Percentiles rank a stretch among this genome's conserved stretches.
Conservation (phyloP, 129 eudicot species). For the Flaveria ramosissima region DNA sequence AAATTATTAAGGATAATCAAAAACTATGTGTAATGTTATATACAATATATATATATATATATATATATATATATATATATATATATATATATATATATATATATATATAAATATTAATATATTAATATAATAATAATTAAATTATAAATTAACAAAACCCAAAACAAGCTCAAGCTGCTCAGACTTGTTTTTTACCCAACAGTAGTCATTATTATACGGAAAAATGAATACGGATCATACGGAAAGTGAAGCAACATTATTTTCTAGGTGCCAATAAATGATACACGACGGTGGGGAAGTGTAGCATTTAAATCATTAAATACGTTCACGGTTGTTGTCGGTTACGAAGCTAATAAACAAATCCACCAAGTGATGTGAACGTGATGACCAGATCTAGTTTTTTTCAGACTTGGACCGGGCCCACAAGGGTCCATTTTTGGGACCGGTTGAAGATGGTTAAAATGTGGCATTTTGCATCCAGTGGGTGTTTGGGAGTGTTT, state of each 20-base stretch:
- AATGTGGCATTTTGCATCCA: slow-evolving; percentile 39
- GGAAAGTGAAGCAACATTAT: slow-evolving; percentile 36
- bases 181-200: slow-evolving; percentile 5
- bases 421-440: slow-evolving; percentile 29
- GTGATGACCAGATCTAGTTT: slow-evolving; percentile 27
- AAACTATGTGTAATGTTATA: no score
- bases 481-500: no score
- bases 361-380: background rate
- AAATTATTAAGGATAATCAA: no score
- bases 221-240: slow-evolving; percentile 63
- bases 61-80: no score
- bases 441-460: slow-evolving; percentile 27
- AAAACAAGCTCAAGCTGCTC: no score
- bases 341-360: slow-evolving; percentile 18
- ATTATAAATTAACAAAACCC: no score
- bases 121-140: no score
- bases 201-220: slow-evolving; percentile 20
- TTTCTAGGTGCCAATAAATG: slow-evolving; percentile 45
- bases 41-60: no score
- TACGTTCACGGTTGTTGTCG: slow-evolving; percentile 43
- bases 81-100: no score
- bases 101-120: no score
- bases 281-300: slow-evolving; percentile 40
- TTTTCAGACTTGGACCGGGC: slow-evolving; percentile 5
- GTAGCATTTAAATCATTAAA: slow-evolving; percentile 24